Evolutionary conservation across 495 filamentous ascomycete species (phyloP).

Genomic region (Aspergillus heteromorphus): DNA sequence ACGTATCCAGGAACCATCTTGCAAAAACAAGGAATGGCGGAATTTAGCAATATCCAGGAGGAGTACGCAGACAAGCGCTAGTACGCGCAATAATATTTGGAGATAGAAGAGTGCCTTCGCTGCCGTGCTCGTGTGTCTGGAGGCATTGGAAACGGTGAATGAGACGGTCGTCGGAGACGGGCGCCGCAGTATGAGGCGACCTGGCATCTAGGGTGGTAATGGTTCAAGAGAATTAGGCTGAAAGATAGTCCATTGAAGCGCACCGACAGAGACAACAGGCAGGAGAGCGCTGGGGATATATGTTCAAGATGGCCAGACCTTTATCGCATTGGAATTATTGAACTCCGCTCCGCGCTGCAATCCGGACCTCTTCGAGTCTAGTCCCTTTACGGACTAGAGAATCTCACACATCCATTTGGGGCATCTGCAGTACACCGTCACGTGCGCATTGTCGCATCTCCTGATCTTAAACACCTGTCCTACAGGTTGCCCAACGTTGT

Average conservation of each 20-base stretch:
- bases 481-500: conserved; percentile 10
- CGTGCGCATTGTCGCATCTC: conserved; percentile 16
- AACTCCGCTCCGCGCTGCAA: neutral
- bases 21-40: conserved; percentile 21
- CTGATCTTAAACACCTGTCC: conserved; percentile 2
- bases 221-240: neutral
- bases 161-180: conserved; percentile 83
- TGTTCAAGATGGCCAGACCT: neutral
- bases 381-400: conserved; percentile 12
- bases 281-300: neutral
- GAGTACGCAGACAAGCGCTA: conserved; percentile 37
- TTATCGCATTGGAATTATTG: neutral
- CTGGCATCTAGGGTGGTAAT: conserved; percentile 26
- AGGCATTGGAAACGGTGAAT: conserved; percentile 76
- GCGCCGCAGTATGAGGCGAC: conserved; percentile 58
- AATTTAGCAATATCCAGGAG: conserved; percentile 37
- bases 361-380: conserved; percentile 8
- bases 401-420: neutral
- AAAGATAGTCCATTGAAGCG: neutral
- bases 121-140: conserved; percentile 48
- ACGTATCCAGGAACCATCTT: conserved; percentile 18
- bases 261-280: neutral
- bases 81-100: conserved; percentile 44
- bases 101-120: conserved; percentile 49
- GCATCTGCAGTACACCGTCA: conserved; percentile 17